These are phyloP conservation scores for Rhodosporidiobolus sp. DNA, from an alignment of 768 basidiomycete species.

Conservation along the genomic window DNA sequence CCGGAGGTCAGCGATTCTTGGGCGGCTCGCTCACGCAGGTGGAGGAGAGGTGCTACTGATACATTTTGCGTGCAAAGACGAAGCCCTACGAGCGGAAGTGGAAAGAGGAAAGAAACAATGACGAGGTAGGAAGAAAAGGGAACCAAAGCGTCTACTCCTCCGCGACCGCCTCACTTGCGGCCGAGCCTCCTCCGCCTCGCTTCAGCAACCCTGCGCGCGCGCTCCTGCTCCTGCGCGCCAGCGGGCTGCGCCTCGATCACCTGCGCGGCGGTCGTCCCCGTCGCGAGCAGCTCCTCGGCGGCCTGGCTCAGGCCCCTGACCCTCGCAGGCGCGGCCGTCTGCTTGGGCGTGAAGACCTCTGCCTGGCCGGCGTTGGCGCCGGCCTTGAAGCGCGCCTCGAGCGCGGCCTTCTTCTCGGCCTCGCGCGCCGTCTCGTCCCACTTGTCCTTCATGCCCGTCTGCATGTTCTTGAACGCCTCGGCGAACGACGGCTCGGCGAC, in stretches of 20 bases:
- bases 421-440: constrained; percentile 29
- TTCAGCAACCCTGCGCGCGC: constrained; percentile 17
- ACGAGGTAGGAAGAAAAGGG: too few species aligned
- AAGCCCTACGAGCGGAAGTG: too few species aligned
- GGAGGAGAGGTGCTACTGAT: too few species aligned
- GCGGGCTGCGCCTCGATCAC: constrained; percentile 14
- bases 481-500: constrained; percentile 35
- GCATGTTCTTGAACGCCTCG: constrained; percentile 38
- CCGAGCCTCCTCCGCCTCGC: constrained; percentile 25
- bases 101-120: too few species aligned
- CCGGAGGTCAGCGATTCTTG: too few species aligned
- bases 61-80: too few species aligned
- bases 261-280: not conserved
- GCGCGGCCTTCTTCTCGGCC: not conserved
- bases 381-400: constrained; percentile 1
- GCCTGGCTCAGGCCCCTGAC: not conserved
- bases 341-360: constrained; percentile 23
- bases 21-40: too few species aligned
- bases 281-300: constrained; percentile 14
- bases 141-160: too few species aligned
- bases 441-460: constrained; percentile 22
- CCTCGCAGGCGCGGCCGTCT: not conserved
- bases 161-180: constrained; percentile 1
- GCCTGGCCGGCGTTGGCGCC: not conserved
- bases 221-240: constrained; percentile 13